These are phyloP conservation scores for Leptographium wingfieldii DNA, from an alignment of 2,329 filamentous ascomycete species.

Conservation along the genomic window DNA sequence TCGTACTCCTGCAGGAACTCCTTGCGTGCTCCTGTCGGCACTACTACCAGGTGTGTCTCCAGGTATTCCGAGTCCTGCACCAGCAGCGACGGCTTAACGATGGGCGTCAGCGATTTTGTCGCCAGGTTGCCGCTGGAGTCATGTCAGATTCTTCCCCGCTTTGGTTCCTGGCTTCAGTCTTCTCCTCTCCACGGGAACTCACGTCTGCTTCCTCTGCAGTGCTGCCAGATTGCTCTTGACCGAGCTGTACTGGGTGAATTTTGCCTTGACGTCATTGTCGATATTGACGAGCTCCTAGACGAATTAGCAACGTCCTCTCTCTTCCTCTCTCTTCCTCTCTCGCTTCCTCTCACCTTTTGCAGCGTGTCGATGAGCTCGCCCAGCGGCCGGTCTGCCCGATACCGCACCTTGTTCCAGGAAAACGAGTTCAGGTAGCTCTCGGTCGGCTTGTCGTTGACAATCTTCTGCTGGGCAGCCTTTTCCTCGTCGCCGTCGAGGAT, in stretches of 20 bases:
- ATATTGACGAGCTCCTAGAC: slow-evolving; percentile 72
- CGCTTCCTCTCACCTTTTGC: slow-evolving; percentile 53
- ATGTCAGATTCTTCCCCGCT: not conserved
- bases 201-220: slow-evolving; percentile 82
- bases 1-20: slow-evolving; percentile 88
- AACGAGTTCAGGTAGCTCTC: slow-evolving; percentile 86
- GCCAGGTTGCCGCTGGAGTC: slow-evolving; percentile 68
- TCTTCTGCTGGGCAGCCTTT: slow-evolving; percentile 76
- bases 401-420: slow-evolving; percentile 96
- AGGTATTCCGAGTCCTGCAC: slow-evolving; percentile 91
- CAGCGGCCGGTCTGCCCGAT: slow-evolving; percentile 82
- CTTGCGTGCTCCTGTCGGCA: slow-evolving; percentile 67
- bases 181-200: slow-evolving; percentile 7
- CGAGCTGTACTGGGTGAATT: slow-evolving; percentile 88
- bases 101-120: slow-evolving; percentile 82
- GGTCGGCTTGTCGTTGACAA: slow-evolving; percentile 92
- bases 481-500: slow-evolving; percentile 77
- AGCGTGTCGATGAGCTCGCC: slow-evolving; percentile 75
- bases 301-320: not conserved
- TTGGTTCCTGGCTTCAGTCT: too few species aligned
- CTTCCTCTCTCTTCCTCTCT: not conserved
- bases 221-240: slow-evolving; percentile 74
- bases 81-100: slow-evolving; percentile 69
- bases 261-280: slow-evolving; percentile 90
- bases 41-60: slow-evolving; percentile 85